Base-by-base conservation (phyloP, 345 rosid species). In the Hypericum perforatum region DNA sequence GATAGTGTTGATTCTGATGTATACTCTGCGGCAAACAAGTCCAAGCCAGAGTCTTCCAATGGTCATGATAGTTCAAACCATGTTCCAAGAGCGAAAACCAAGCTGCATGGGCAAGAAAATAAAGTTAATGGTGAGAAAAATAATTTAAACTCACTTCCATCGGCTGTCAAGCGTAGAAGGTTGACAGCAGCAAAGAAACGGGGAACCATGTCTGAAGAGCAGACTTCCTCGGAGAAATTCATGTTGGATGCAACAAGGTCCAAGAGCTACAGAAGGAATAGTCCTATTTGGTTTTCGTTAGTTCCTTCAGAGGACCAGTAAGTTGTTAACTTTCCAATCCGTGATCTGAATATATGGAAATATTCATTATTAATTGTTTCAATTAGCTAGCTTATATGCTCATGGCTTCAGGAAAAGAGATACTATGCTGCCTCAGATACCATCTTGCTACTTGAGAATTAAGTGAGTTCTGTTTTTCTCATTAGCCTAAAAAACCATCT, bases 251-350 rank as follows among this genome's bases (percentile, higher is more conserved):
- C 83, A 58, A 72, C 76, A 8, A 66, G 64, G 46, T 64, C 67
- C 11, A 76, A 66, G 68, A 69, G 43, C 59, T 77, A 77, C 56
- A 71, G 74, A 71, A 88, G 81, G 75, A 64, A 64, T 60, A 69
- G 81, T 54, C 95, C 94, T 52, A 81, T 89, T 69, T 92, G 99
- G 97, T 89, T 92, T 74, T 76, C 94, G n/a, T 75, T 92, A 64
- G 77, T 92, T 51, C 95, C 99, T 38, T 80, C 94, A 39, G 82
- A 76, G 62, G 84, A 85, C 51, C 86, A 77, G 99, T 92, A 75
- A 85, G 94, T 63, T 63, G 41, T 70, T 48, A 32, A 1, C 32
- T 22, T 22, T 22, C 32, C 32, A 22, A 4, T 22, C 32, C 32
- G 32, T 22, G 32, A 22, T 22, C 32, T 22, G 32, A 22, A 22